Percentiles rank a stretch among this genome's conserved stretches.
Conservation (phyloP, 2,329 filamentous ascomycete species). For the Monilinia laxa region DNA sequence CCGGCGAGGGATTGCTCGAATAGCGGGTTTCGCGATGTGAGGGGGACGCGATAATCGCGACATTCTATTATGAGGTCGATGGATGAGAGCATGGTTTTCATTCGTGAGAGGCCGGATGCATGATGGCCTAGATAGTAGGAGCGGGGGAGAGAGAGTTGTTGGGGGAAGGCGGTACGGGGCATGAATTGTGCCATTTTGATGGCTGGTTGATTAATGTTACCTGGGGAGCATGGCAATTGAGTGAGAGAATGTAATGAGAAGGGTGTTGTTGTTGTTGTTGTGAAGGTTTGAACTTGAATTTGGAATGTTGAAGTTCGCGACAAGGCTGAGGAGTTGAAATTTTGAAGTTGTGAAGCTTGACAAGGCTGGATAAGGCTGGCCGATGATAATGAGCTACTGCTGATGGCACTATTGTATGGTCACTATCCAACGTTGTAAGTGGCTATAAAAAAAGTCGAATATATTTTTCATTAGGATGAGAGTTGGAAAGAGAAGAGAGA, state of each 20-base stretch:
- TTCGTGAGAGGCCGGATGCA: slow-evolving; percentile 73
- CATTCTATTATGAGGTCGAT: slow-evolving; percentile 92
- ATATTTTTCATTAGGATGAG: too few species aligned
- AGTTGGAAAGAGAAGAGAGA: too few species aligned
- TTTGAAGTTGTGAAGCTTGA: slow-evolving; percentile 23
- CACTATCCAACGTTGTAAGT: too few species aligned
- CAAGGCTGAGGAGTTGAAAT: slow-evolving; percentile 36
- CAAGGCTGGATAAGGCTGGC: slow-evolving; percentile 1
- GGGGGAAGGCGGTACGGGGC: slow-evolving; percentile 71
- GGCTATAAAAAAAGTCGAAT: too few species aligned
- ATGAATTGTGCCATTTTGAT: slow-evolving; percentile 53
- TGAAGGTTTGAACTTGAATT: slow-evolving; percentile 23
- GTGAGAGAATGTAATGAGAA: neutral
- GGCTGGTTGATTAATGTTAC: slow-evolving; percentile 25
- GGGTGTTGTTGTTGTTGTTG: slow-evolving; percentile 24
- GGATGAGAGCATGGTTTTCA: slow-evolving; percentile 75
- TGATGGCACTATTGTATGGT: too few species aligned
- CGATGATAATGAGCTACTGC: slow-evolving; percentile 8
- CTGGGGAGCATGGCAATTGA: slow-evolving; percentile 22
- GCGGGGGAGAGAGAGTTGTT: slow-evolving; percentile 71
- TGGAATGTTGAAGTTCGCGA: slow-evolving; percentile 30
- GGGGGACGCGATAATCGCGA: slow-evolving; percentile 85
- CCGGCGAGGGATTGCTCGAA: slow-evolving; percentile 77
- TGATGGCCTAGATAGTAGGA: slow-evolving; percentile 97
- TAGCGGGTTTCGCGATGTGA: slow-evolving; percentile 85